These are phyloP conservation scores for Cladosporium halotolerans DNA, from an alignment of 2,329 filamentous ascomycete genomes.

Conservation along the genomic window DNA sequence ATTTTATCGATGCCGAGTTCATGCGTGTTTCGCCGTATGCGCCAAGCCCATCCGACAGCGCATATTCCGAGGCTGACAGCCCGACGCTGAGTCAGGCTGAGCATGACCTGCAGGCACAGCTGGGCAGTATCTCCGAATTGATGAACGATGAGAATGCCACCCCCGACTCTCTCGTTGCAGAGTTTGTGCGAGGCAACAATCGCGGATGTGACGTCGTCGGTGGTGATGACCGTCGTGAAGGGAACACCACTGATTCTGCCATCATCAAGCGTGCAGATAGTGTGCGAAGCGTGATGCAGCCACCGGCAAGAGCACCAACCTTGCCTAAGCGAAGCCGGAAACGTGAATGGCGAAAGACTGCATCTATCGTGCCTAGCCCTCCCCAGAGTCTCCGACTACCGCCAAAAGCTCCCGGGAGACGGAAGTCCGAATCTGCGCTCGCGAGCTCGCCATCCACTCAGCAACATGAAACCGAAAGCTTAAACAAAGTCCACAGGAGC, in stretches of 20 bases:
- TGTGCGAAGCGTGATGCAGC: conserved; percentile 26
- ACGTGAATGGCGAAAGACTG: conserved; percentile 27
- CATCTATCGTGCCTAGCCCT: neutral
- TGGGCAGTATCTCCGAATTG: conserved; percentile 16
- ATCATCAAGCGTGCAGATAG: conserved; percentile 15
- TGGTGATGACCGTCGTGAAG: neutral
- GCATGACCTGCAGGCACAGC: conserved; percentile 29
- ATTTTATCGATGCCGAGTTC: conserved; percentile 13
- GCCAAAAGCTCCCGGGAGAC: conserved; percentile 7
- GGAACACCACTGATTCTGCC: neutral
- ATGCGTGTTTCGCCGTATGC: conserved; percentile 11
- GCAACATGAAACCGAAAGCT: neutral
- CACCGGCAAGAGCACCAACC: conserved; percentile 28
- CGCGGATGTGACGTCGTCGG: neutral
- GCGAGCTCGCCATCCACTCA: neutral
- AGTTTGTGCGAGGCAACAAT: neutral
- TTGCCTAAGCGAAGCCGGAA: conserved; percentile 39
- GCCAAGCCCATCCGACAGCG: conserved; percentile 12
- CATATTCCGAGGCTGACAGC: conserved; percentile 25
- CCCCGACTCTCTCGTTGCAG: neutral
- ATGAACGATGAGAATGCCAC: neutral
- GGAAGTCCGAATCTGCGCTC: conserved; percentile 2
- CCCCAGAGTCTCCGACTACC: conserved; percentile 4
- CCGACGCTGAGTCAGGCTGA: conserved; percentile 45
- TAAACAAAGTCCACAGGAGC: neutral